A percentile compares a stretch with the other conserved stretches of the same genome.
phyloP scores from a whole-genome alignment of 2,329 filamentous ascomycete genomes.

The Microsporum audouinii region DNA sequence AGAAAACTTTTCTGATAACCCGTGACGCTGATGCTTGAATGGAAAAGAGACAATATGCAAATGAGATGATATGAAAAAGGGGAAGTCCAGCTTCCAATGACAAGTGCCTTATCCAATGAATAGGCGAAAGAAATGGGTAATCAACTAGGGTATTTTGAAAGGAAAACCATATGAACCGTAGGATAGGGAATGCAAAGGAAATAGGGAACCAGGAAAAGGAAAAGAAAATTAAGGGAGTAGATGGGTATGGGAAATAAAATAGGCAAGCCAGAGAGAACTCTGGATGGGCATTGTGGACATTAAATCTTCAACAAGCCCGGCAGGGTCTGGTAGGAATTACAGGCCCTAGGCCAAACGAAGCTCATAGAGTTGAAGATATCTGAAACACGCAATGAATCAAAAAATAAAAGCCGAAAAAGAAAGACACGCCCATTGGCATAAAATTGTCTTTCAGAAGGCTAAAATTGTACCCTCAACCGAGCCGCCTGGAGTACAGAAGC shows the following conservation, averaged over 20 bases:
- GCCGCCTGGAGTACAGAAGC: neutral
- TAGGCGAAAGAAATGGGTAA: conserved; percentile 7
- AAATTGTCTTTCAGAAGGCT: neutral
- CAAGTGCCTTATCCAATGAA: neutral
- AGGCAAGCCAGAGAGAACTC: conserved; percentile 11
- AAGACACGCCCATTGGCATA: neutral
- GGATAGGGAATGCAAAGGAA: conserved; percentile 2
- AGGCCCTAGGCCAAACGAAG: conserved; percentile 6
- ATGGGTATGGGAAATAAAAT: conserved; percentile 8
- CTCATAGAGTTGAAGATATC: conserved; percentile 4
- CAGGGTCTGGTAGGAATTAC: neutral
- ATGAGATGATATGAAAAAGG: neutral
- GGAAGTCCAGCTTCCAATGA: conserved; percentile 3
- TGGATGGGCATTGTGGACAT: conserved; percentile 25
- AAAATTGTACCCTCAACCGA: neutral
- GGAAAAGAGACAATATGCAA: conserved; percentile 1
- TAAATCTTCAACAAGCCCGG: conserved; percentile 24
- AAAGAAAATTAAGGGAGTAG: conserved; percentile 13
- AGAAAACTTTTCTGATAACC: neutral
- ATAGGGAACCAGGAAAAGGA: conserved; percentile 15
- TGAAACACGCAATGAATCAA: conserved; percentile 10
- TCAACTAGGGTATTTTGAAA: neutral
- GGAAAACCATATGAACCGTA: neutral
- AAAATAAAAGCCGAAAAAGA: neutral
- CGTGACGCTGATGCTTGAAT: neutral